Evolutionary conservation across 129 eudicot genomes (phyloP), one percentile per base, ranked within the genome.

Genomic region (Pulicaria dysenterica): DNA sequence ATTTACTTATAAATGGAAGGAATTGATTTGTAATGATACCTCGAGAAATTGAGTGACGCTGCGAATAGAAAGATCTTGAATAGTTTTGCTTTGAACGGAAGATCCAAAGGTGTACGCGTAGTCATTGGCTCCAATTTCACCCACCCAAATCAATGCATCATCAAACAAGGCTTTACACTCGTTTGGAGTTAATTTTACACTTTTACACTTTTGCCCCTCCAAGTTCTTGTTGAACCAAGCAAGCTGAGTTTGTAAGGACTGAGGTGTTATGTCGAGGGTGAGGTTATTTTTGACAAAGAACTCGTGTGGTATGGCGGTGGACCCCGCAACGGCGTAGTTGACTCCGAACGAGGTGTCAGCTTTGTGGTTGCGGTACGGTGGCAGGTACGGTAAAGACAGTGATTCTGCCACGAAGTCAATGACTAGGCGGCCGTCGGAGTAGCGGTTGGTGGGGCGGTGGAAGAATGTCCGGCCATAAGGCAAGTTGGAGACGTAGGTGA

Each of bases 91-190:
- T 3, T 85, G 13, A 16, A 92, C 85, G 14, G 78, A 39, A 49
- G 98, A 82, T 63, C 86, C 88, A 51, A 80, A 16, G 51, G 88
- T 66, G 68, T 84, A 89, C 13, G 96, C 96, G 41, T 93, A 90
- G 61, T 90, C 98, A 80, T 93, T 93, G 7, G 95, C 98, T 17
- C 98, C 98, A 81, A 93, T 90, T 48, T 93, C 98, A 42, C 98
- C 98, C 37, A 87, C 96, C 98, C 98, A 93, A 73, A 93, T 67
- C 84, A 93, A 75, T 3, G 98, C 90, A 65, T 93, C 92, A 64
- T 77, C 73, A 72, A 89, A 83, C 44, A 80, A 81, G 12, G 67
- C 79, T 64, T 71, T 77, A 62, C 96, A 92, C 77, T 77, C 77
- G 8, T 53, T 56, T 1, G 85, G 81, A 31, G 87, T 79, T 38